phyloP scores from a whole-genome alignment of 179 eudicot genomes.

The Spinacia oleracea region DNA sequence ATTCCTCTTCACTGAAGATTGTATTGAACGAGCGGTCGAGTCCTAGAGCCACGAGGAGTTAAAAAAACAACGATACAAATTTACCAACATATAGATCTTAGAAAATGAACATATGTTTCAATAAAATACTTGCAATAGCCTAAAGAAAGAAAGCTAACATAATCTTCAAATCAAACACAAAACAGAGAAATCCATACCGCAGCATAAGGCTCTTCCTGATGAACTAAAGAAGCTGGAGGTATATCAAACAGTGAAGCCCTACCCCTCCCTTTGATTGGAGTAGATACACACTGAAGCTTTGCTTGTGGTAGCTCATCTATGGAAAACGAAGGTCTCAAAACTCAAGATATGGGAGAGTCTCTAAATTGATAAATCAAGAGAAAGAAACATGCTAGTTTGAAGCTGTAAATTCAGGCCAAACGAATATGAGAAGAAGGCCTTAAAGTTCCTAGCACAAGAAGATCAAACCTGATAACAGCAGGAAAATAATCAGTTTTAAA shows the following conservation, averaged over 20 bases:
- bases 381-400: not conserved
- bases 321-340: slow-evolving; percentile 21
- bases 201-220: slow-evolving; percentile 81
- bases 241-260: slow-evolving; percentile 57
- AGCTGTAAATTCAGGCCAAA: slow-evolving; percentile 1
- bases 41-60: not conserved
- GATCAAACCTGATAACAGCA: not conserved
- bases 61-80: not conserved
- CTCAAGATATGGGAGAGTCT: not conserved
- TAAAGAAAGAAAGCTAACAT: not conserved
- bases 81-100: not conserved
- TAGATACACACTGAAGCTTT: slow-evolving; percentile 53
- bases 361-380: not conserved
- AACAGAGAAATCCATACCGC: slow-evolving; percentile 50
- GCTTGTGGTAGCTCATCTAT: slow-evolving; percentile 51
- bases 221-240: slow-evolving; percentile 63
- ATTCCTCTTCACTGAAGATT: not conserved
- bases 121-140: slow-evolving; percentile 1
- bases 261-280: slow-evolving; percentile 79
- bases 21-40: not conserved
- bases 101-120: not conserved
- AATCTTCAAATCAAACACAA: not conserved
- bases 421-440: not conserved
- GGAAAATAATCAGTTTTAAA: not conserved
- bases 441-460: not conserved